Base-by-base conservation (phyloP, 208 protist genomes). In the Phytomonas serpens region DNA sequence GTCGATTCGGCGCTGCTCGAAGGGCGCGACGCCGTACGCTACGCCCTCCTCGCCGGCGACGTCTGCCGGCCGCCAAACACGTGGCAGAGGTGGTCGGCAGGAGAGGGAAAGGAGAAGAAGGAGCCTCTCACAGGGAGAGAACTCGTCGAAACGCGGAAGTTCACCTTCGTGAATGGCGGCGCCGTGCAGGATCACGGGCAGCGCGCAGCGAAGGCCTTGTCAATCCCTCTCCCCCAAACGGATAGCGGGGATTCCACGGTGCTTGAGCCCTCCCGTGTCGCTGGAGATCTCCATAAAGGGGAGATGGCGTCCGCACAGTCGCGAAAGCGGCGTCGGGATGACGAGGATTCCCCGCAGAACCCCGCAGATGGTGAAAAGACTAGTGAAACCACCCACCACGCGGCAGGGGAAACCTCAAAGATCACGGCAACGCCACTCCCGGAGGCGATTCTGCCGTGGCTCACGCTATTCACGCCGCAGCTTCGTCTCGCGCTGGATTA, bases 131-230 rank as follows among this genome's bases (percentile, higher is more conserved):
- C 23, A 38, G 34, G 33, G 16, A 38, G 36, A 3, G 3, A 11
- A 0, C 27, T 16, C 16, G n/a, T 29, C 10, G 0, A 11, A 40
- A 9, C 30, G 42, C 68, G 42, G 11, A 52, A 52, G 31, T 93
- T 89, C 64, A 70, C 79, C 68, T 93, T 93, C 65, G 85, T 93
- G 29, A 93, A 93, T 74, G 79, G 84, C 34, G 88, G 88, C n/a
- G 88, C 88, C 1, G 88, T 93, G 57, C 82, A 85, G 57, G 88
- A 93, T 52, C 77, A 93, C 69, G 88, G 88, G 0, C 88, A 93
- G 72, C 88, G 88, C 10, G 51, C 40, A 7, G 30, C 42, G 16
- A 67, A 42, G 29, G 6, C 74, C n/a, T 6, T 40, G 64, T 31
- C 29, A 57, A 40, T 37, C 47, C 34, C 37, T 14, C 9, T 14